Percentiles rank a stretch among this genome's conserved stretches.
These are phyloP conservation scores for Hydrangea macrophylla DNA, from an alignment of 148 eudicot genomes.

Conservation along the genomic window DNA sequence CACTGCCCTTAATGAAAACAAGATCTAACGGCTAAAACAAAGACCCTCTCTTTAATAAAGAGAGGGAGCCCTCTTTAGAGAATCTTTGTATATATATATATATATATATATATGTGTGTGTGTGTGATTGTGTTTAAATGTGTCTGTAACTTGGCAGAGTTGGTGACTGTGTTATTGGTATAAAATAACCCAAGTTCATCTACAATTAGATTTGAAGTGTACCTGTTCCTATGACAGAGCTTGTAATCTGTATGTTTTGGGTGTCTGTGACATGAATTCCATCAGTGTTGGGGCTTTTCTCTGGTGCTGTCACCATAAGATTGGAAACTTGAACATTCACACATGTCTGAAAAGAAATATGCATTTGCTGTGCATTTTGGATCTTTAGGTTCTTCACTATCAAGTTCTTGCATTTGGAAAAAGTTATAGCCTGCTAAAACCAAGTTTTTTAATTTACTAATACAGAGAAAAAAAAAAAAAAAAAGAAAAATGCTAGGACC, in stretches of 20 bases:
- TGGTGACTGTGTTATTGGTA: not conserved
- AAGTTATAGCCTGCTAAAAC: constrained; percentile 54
- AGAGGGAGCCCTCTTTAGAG: no score
- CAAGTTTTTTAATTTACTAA: not conserved
- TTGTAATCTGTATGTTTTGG: constrained; percentile 36
- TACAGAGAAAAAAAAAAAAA: not conserved
- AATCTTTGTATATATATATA: no score
- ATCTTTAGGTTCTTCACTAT: constrained; percentile 38
- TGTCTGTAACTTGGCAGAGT: no score
- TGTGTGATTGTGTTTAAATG: not conserved
- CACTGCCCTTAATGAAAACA: no score
- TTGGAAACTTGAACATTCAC: constrained; percentile 33
- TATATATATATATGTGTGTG: no score
- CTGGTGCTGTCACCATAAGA: constrained; percentile 45
- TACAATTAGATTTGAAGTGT: not conserved
- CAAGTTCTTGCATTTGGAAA: constrained; percentile 52
- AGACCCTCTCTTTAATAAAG: no score
- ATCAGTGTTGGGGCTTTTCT: constrained; percentile 75
- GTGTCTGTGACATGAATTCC: constrained; percentile 68
- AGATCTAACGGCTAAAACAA: no score
- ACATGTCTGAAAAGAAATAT: constrained; percentile 47
- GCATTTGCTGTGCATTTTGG: constrained; percentile 76
- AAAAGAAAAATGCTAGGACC: no score
- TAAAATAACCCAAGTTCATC: no score
- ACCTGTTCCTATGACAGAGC: constrained; percentile 58